phyloP scores from a whole-genome alignment of 2,329 filamentous ascomycete genomes.

The Elsinoe ampelina region DNA sequence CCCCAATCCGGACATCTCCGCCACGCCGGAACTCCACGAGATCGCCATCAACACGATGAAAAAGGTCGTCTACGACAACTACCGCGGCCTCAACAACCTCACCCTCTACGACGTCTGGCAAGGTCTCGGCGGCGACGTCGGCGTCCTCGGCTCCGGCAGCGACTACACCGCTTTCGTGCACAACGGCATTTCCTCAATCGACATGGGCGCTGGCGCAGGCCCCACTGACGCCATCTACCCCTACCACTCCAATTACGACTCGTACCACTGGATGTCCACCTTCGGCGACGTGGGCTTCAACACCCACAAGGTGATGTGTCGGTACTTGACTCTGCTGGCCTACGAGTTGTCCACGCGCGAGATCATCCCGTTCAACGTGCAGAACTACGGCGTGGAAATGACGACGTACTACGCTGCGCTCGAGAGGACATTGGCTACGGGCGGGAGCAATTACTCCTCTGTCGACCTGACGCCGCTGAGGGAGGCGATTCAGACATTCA shows the following conservation, averaged over 20 bases:
- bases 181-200: constrained; percentile 24
- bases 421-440: constrained; percentile 35
- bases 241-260: constrained; percentile 41
- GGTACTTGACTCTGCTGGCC: constrained; percentile 36
- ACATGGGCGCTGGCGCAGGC: constrained; percentile 33
- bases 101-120: constrained; percentile 41
- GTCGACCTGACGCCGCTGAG: constrained; percentile 30
- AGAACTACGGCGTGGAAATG: constrained; percentile 33
- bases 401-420: constrained; percentile 30
- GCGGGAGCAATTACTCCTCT: constrained; percentile 28
- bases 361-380: constrained; percentile 33
- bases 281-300: constrained; percentile 44
- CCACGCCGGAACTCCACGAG: constrained; percentile 64
- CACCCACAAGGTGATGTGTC: constrained; percentile 42
- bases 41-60: constrained; percentile 56
- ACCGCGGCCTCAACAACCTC: constrained; percentile 23
- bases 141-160: constrained; percentile 37
- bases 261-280: constrained; percentile 44
- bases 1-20: constrained; percentile 51
- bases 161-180: constrained; percentile 34
- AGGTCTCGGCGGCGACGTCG: constrained; percentile 28
- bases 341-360: constrained; percentile 35
- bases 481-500: constrained; percentile 33
- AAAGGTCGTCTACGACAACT: constrained; percentile 41
- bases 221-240: constrained; percentile 35